Percentiles rank a stretch among this genome's conserved stretches.
phyloP scores from a whole-genome alignment of 768 basidiomycete genomes.

The Tricholoma matsutake region DNA sequence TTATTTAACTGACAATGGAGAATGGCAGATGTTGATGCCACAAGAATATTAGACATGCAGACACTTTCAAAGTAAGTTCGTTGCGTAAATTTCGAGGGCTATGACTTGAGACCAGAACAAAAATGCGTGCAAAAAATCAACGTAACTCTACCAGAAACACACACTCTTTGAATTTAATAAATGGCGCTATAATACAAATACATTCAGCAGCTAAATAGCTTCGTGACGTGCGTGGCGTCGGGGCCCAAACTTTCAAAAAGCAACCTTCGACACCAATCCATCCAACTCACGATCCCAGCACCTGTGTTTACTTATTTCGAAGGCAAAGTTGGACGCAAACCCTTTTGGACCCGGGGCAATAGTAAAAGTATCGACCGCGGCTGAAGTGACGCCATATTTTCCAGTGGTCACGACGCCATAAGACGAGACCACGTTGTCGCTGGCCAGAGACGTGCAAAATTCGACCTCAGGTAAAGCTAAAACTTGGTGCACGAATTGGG shows the following conservation, averaged over 20 bases:
- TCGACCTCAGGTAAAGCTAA: slow-evolving; percentile 45
- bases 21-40: too few relatives aligned
- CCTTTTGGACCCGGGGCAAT: slow-evolving; percentile 46
- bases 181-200: background rate
- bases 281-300: slow-evolving; percentile 62
- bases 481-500: slow-evolving; percentile 44
- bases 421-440: slow-evolving; percentile 47
- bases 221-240: background rate
- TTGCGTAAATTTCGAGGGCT: too few relatives aligned
- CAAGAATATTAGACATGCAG: too few relatives aligned
- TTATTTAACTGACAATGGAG: too few relatives aligned
- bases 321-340: slow-evolving; percentile 57
- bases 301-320: slow-evolving; percentile 63
- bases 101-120: too few relatives aligned
- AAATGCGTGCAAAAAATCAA: too few relatives aligned
- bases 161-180: background rate
- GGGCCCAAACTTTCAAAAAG: slow-evolving; percentile 29
- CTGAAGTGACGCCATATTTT: slow-evolving; percentile 41
- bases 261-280: slow-evolving; percentile 50
- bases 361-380: slow-evolving; percentile 38
- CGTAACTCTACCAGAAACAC: background rate
- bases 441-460: slow-evolving; percentile 30
- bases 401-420: slow-evolving; percentile 65
- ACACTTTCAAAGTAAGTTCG: too few relatives aligned
- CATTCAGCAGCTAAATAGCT: background rate